Percentiles rank a stretch among this genome's conserved stretches.
Conservation (phyloP, 2,329 filamentous ascomycete species). For the Diaporthe vaccinii region DNA sequence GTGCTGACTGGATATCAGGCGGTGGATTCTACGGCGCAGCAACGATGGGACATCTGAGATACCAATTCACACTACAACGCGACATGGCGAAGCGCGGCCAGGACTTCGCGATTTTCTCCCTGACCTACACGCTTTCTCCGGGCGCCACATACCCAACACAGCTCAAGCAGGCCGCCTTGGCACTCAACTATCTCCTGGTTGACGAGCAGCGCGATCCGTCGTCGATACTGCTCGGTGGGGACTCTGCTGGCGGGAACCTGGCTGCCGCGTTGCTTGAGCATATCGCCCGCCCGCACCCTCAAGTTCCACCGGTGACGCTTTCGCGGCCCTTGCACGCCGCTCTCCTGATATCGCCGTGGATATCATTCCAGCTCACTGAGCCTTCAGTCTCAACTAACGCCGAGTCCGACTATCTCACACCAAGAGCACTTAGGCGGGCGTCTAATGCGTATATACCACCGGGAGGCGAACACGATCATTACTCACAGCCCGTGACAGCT, state of each 20-base stretch:
- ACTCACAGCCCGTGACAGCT: conserved; percentile 12
- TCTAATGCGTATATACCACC: conserved; percentile 10
- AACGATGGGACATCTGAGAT: conserved; percentile 46
- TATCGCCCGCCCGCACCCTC: conserved; percentile 49
- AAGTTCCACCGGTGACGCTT: conserved; percentile 6
- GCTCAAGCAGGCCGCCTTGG: conserved; percentile 50
- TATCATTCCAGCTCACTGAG: conserved; percentile 7
- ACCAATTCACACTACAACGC: conserved; percentile 43
- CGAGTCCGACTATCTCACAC: conserved; percentile 30
- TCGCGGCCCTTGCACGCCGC: conserved; percentile 17
- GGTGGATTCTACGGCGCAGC: conserved; percentile 47
- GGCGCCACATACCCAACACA: conserved; percentile 49
- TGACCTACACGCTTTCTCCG: conserved; percentile 53
- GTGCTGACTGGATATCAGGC: not conserved
- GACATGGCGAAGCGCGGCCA: conserved; percentile 39
- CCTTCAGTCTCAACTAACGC: conserved; percentile 2
- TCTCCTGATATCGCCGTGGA: conserved; percentile 26
- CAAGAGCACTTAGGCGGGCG: conserved; percentile 3
- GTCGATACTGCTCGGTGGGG: conserved; percentile 52
- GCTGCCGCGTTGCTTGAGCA: conserved; percentile 51
- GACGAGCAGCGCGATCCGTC: conserved; percentile 48
- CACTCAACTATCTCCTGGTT: conserved; percentile 48
- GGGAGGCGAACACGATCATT: conserved; percentile 11
- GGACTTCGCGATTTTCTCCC: conserved; percentile 44
- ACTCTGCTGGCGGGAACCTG: conserved; percentile 55